phyloP scores from a whole-genome alignment of 169 alveolate species.

The Theileria sp. region DNA sequence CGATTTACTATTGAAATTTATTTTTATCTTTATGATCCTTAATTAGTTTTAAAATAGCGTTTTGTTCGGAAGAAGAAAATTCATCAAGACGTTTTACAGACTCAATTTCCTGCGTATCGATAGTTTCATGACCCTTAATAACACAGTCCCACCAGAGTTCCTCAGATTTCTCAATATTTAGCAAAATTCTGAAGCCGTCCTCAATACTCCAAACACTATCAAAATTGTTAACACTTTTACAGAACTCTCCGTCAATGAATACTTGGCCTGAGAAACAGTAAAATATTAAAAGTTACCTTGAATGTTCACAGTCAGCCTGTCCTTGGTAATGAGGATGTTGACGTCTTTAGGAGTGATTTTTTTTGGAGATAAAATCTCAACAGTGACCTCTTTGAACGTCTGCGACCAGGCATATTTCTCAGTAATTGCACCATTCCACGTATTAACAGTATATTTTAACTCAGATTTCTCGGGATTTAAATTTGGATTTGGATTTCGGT shows the following conservation, averaged over 20 bases:
- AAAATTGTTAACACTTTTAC: constrained; percentile 46
- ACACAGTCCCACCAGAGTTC: constrained; percentile 80
- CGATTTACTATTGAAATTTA: constrained; percentile 2
- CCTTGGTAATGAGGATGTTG: constrained; percentile 4
- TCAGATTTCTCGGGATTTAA: background rate
- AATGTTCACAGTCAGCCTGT: background rate
- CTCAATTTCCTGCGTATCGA: constrained; percentile 74
- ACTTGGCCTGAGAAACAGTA: constrained; percentile 18
- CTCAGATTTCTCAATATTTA: constrained; percentile 70
- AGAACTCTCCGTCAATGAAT: constrained; percentile 30
- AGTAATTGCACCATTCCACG: constrained; percentile 76
- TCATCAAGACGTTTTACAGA: constrained; percentile 74
- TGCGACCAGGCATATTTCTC: constrained; percentile 75
- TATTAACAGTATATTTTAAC: constrained; percentile 23
- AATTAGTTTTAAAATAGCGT: constrained; percentile 69
- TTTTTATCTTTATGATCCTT: constrained; percentile 57
- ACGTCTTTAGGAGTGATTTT: constrained; percentile 29
- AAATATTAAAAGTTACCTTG: background rate
- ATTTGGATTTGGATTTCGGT: background rate
- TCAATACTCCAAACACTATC: constrained; percentile 76
- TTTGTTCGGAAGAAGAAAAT: constrained; percentile 71
- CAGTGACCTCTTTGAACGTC: constrained; percentile 67
- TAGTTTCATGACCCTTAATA: constrained; percentile 74
- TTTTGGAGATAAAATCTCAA: constrained; percentile 55
- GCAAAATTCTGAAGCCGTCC: constrained; percentile 65